Percentiles rank a stretch among this genome's conserved stretches.
phyloP scores from a whole-genome alignment of 2,329 filamentous ascomycete species.

The Claviceps lovelessii region DNA sequence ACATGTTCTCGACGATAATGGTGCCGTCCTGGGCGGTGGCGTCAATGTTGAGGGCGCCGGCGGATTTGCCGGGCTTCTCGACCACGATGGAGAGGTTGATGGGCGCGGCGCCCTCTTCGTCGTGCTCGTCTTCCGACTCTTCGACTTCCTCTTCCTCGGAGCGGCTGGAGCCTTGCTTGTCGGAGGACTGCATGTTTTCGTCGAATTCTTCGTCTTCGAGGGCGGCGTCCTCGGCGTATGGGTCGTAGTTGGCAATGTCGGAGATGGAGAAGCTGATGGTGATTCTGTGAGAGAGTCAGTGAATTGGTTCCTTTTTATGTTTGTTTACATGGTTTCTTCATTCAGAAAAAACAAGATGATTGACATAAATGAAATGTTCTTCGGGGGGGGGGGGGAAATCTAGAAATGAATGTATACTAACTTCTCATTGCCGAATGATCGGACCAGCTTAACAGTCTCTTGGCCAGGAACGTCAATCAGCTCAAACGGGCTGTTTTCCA shows the following conservation, averaged over 20 bases:
- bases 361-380: neutral
- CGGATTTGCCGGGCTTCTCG: conserved; percentile 61
- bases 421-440: conserved; percentile 79
- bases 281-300: conserved; percentile 18
- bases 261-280: conserved; percentile 29
- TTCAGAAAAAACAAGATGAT: too few species aligned
- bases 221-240: conserved; percentile 23
- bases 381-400: too few species aligned
- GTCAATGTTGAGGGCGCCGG: conserved; percentile 72
- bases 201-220: conserved; percentile 27
- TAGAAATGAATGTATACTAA: conserved; percentile 26
- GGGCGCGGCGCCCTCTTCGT: conserved; percentile 52
- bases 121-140: conserved; percentile 30
- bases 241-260: conserved; percentile 26
- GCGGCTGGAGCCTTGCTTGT: conserved; percentile 40
- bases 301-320: neutral
- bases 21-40: conserved; percentile 72
- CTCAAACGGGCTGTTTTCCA: conserved; percentile 74
- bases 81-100: conserved; percentile 75
- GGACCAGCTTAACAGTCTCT: conserved; percentile 75
- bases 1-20: conserved; percentile 81
- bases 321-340: neutral
- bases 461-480: conserved; percentile 68
- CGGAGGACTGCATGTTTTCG: conserved; percentile 34
- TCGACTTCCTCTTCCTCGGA: conserved; percentile 31